Evolutionary conservation across 495 filamentous ascomycete species (phyloP), one percentile per base, ranked within the genome.

Genomic region (Saxophila tyrrhenica): DNA sequence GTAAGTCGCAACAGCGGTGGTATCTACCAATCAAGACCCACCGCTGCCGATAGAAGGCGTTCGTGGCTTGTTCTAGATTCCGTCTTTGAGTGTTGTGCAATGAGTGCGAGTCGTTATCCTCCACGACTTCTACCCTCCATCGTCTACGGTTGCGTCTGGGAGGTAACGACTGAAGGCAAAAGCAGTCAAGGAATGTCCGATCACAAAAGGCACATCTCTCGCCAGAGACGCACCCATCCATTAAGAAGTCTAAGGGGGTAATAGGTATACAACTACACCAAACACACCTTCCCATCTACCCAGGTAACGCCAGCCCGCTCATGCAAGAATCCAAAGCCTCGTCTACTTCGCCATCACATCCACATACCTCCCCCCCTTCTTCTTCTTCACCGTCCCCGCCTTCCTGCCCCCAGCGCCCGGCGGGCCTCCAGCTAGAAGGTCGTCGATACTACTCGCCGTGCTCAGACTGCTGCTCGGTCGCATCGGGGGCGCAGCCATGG

Each of bases 331-430:
- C 13, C 7, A 5, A 5, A 35, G 13, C 29, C 5, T 7, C 13
- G 7, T 13, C 57, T 69, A 74, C 58, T 61, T 57, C 42, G 82
- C 85, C 89, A 96, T 95, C 54, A 95, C 87, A 76, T 96, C 89
- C 21, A 96, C 78, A 76, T 96, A 96, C 24, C 86, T 71, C 42
- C 86, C 80, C 2, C 82, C 81, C 73, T 86, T 94, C 74, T 87
- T 87, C 60, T 78, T 77, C 72, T 79, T 87, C n/a, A 74, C 72
- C 20, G 76, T 51, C 0, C 78, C 81, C 63, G 25, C 50, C 54
- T 85, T 88, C 64, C 84, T 77, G n/a, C n/a, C n/a, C n/a, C n/a
- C n/a, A 20, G 78, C 78, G 25, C 72, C 72, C 9, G 87, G 79
- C n/a, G n/a, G n/a, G n/a, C n/a, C n/a, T n/a, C 83, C 85, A 38